phyloP scores from a whole-genome alignment of 441 rosid genomes.

The Bocquillonia castaneifolia region DNA sequence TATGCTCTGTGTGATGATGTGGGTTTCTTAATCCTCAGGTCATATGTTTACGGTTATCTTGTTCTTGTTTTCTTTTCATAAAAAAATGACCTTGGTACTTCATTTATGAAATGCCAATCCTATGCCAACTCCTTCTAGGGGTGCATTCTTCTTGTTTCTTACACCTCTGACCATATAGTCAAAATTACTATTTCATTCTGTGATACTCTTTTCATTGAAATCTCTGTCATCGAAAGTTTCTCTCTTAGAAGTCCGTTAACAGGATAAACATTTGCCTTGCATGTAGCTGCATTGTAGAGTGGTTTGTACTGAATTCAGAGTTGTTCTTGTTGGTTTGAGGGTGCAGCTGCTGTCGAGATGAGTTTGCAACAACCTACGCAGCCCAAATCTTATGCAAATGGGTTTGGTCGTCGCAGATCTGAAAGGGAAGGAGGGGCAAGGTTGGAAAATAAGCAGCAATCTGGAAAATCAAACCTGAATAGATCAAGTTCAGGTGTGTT shows the following conservation, averaged over 20 bases:
- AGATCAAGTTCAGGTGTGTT: slow-evolving; percentile 45
- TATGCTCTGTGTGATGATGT: not conserved
- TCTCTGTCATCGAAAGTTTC: too few relatives aligned
- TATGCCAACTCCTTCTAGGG: not conserved
- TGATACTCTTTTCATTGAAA: too few relatives aligned
- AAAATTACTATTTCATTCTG: too few relatives aligned
- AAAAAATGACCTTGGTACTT: not conserved
- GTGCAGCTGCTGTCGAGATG: slow-evolving; percentile 42
- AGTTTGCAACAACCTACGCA: slow-evolving; percentile 50
- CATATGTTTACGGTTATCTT: not conserved
- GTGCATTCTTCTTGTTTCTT: not conserved
- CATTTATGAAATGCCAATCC: not conserved
- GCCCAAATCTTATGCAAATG: slow-evolving; percentile 59
- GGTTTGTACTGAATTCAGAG: slow-evolving; percentile 12
- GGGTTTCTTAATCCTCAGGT: not conserved
- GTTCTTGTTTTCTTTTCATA: not conserved
- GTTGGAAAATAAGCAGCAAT: slow-evolving; percentile 53
- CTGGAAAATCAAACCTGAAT: slow-evolving; percentile 48
- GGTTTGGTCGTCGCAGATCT: slow-evolving; percentile 53
- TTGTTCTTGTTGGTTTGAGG: slow-evolving; percentile 23
- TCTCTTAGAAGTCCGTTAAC: not conserved
- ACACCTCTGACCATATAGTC: not conserved
- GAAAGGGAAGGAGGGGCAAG: slow-evolving; percentile 56
- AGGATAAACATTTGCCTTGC: not conserved
- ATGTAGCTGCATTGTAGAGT: not conserved